A percentile compares a stretch with the other conserved stretches of the same genome.
phyloP scores from a whole-genome alignment of 2,329 filamentous ascomycete species.

The Daldinia sp. region DNA sequence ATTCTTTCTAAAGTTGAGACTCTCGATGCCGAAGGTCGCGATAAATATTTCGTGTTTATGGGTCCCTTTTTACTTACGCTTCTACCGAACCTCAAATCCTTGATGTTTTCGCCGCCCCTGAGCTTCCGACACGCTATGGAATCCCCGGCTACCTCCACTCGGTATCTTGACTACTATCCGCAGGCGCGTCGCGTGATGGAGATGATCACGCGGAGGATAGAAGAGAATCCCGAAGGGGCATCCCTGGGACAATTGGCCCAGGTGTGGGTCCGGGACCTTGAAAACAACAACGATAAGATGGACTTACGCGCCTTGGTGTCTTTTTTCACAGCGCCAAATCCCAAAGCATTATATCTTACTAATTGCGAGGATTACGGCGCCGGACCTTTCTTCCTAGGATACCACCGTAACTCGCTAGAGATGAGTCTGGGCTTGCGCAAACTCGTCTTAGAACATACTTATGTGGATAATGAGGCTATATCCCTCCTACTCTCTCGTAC shows the following conservation, averaged over 20 bases:
- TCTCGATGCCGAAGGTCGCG: neutral
- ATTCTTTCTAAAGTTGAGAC: constrained; percentile 14
- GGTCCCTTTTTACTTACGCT: constrained; percentile 8
- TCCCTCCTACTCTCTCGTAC: constrained; percentile 33
- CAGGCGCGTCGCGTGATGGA: constrained; percentile 16
- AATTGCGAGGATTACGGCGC: constrained; percentile 1
- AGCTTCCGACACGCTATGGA: neutral
- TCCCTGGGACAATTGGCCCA: constrained; percentile 14
- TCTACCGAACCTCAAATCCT: constrained; percentile 14
- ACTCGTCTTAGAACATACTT: constrained; percentile 26
- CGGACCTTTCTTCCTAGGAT: constrained; percentile 8
- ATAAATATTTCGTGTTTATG: constrained; percentile 3
- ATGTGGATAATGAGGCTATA: constrained; percentile 24
- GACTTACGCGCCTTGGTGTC: constrained; percentile 10
- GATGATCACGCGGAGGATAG: constrained; percentile 7
- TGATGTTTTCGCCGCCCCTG: neutral
- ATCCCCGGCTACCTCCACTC: neutral
- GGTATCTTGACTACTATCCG: neutral
- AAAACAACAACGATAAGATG: neutral
- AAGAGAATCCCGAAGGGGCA: neutral
- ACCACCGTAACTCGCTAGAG: constrained; percentile 26
- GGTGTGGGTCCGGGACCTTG: neutral
- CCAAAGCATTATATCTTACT: neutral
- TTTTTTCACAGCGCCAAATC: constrained; percentile 19
- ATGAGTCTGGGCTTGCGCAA: constrained; percentile 22